Conservation (phyloP, 1,284 basidiomycete genomes). For the Trametes pubescens region DNA sequence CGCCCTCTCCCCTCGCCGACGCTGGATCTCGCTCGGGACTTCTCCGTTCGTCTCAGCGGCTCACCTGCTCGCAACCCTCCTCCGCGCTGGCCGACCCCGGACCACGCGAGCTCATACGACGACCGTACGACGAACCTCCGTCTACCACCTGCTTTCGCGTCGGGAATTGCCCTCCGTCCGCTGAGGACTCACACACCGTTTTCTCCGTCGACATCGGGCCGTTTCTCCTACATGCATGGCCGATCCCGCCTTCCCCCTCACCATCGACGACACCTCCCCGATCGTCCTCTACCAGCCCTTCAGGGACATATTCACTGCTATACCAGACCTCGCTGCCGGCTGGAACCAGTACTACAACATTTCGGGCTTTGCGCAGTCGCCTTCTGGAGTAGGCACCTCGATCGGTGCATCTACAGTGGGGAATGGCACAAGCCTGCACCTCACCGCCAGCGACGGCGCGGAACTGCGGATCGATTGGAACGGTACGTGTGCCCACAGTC, state of each 20-base stretch:
- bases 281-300: conserved; percentile 67
- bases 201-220: conserved; percentile 2
- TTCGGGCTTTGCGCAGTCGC: conserved; percentile 55
- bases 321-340: conserved; percentile 56
- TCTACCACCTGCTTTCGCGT: background rate
- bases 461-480: conserved; percentile 64
- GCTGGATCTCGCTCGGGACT: conserved; percentile 30
- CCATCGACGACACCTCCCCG: conserved; percentile 74
- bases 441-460: conserved; percentile 64
- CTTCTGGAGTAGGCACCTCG: conserved; percentile 27
- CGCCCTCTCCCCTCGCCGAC: conserved; percentile 28
- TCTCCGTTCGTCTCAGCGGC: conserved; percentile 18
- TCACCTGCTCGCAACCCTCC: conserved; percentile 12
- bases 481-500: conserved; percentile 51
- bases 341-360: conserved; percentile 69
- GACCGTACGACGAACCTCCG: background rate
- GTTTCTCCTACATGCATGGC: conserved; percentile 54
- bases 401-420: conserved; percentile 49
- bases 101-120: background rate
- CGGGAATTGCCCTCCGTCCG: background rate
- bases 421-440: conserved; percentile 64
- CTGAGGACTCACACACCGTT: background rate
- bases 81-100: conserved; percentile 5
- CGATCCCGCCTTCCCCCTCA: conserved; percentile 53
- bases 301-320: conserved; percentile 57